These are phyloP conservation scores for Sphaerostilbella broomeana DNA, from an alignment of 2,329 filamentous ascomycete species.

Conservation along the genomic window DNA sequence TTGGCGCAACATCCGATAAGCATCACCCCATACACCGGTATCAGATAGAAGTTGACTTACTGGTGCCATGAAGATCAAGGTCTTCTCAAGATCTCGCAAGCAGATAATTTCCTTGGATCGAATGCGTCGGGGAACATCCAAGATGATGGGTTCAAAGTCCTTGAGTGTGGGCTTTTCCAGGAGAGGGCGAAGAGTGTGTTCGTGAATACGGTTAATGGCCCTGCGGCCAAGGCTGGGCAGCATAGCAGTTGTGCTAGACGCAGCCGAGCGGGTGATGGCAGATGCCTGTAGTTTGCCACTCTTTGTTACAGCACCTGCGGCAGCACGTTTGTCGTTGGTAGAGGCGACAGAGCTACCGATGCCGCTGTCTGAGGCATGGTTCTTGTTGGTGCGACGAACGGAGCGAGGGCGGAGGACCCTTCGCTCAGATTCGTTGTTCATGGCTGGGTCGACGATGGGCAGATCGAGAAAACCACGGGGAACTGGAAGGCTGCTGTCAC, in stretches of 20 bases:
- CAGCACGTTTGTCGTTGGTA: slow-evolving; percentile 44
- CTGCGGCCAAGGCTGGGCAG: slow-evolving; percentile 58
- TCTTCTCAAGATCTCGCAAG: slow-evolving; percentile 91
- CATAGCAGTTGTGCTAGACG: slow-evolving; percentile 40
- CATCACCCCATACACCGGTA: slow-evolving; percentile 53
- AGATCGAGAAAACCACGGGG: slow-evolving; percentile 54
- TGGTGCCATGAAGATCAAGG: slow-evolving; percentile 80
- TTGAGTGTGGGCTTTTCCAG: slow-evolving; percentile 66
- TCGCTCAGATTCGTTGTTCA: slow-evolving; percentile 40
- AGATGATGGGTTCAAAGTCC: slow-evolving; percentile 73
- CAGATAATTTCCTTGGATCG: slow-evolving; percentile 80
- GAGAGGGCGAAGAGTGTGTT: slow-evolving; percentile 72
- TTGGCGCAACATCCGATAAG: slow-evolving; percentile 63
- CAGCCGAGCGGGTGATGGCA: slow-evolving; percentile 56
- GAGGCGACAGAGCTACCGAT: slow-evolving; percentile 75
- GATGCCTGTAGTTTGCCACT: slow-evolving; percentile 33
- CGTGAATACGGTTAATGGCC: slow-evolving; percentile 71
- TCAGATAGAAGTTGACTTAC: slow-evolving; percentile 67
- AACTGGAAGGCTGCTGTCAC: slow-evolving; percentile 53
- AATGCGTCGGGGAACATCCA: slow-evolving; percentile 73
- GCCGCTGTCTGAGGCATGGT: slow-evolving; percentile 79
- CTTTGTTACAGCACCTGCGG: slow-evolving; percentile 38
- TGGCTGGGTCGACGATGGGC: slow-evolving; percentile 45
- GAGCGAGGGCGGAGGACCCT: slow-evolving; percentile 48
- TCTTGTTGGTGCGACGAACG: slow-evolving; percentile 51